Conservation (phyloP, 2,329 filamentous ascomycete species). For the Aspergillus novoparasiticus region DNA sequence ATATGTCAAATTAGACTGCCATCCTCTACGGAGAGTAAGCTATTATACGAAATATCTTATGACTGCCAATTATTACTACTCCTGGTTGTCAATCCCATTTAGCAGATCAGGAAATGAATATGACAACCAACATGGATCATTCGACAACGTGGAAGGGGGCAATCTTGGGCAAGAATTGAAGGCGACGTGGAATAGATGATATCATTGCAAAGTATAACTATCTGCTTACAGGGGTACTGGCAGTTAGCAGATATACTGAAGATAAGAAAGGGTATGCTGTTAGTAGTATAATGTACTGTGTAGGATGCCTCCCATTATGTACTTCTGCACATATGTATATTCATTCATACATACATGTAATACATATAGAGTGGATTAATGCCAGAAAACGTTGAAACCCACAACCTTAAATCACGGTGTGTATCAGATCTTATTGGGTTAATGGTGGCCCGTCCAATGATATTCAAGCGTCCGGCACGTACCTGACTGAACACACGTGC, state of each 20-base stretch:
- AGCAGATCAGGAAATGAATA: background rate
- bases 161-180: background rate
- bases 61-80: background rate
- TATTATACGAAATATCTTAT: background rate
- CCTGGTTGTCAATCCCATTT: background rate
- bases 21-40: background rate
- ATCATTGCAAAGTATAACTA: background rate
- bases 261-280: background rate
- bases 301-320: background rate
- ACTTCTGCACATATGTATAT: background rate
- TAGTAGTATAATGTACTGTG: background rate
- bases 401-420: background rate
- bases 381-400: background rate
- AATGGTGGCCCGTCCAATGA: background rate
- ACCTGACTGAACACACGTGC: background rate
- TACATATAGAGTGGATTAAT: background rate
- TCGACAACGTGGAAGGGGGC: background rate
- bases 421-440: constrained; percentile 1
- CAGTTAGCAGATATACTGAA: background rate
- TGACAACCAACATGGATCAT: background rate
- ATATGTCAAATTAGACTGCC: background rate
- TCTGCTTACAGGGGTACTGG: background rate
- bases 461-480: background rate
- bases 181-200: background rate
- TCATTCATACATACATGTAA: background rate